Evolutionary conservation across 805 yeast genomes (phyloP), one percentile per base, ranked within the genome.

Genomic region (Torulaspora microellipsoides): DNA sequence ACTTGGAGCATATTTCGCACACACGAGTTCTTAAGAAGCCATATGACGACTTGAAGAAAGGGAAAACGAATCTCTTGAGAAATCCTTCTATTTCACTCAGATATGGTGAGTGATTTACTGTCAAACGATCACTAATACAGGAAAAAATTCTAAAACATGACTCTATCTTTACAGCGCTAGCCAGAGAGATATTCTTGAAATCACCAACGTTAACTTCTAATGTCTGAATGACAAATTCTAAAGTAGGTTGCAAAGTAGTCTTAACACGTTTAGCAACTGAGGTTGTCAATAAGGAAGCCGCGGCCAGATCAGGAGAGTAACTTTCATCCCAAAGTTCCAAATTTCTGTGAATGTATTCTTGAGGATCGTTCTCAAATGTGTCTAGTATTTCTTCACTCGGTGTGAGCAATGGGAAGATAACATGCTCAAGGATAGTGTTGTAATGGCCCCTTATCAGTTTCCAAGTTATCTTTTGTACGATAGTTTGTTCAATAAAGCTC

Each of bases 331-430:
- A 72, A 34, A 79, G 67, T 60, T 82, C 88, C 55, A 88, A 73
- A 42, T 76, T 76, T 40, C 81, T 71, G 62, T 87, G 85, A 43
- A 91, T 80, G 61, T 87, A 93, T 60, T 89, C 96, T 43, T 79
- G 83, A 3, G 96, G 96, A 55, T 90, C 96, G 48, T 76, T 80
- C 49, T 88, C 95, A 66, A 85, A 90, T 4, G 77, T 65, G 52
- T 85, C 95, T 43, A 87, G 68, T 14, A 80, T 78, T 6, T 75
- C 80, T 42, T 80, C 81, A 7, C 76, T 72, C 1, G 93, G 85
- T 51, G 89, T 78, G 45, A 91, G 65, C 44, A 84, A 67, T 2
- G 95, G 95, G 64, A 76, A 83, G 8, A 91, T 73, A 43, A 91
- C 79, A 53, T 83, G 88, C 10, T 80, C 68, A 29, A 91, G 68